Evolutionary conservation across 371 early-diverging fungal genomes (phyloP).

Genomic region (Thermomucor indicae-seudaticae): DNA sequence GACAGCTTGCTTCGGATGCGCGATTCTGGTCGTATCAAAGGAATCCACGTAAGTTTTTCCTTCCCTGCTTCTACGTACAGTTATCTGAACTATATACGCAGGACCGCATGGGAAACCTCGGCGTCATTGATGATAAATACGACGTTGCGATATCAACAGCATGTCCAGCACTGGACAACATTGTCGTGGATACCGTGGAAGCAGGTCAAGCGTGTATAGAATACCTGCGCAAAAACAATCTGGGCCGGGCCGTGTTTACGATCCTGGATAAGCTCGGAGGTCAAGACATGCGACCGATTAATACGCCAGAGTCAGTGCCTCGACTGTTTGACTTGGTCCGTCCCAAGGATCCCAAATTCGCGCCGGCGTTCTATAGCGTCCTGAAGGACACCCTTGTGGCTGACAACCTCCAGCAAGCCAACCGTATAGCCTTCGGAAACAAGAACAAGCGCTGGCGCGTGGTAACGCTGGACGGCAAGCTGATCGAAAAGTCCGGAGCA

Average conservation of each 20-base stretch:
- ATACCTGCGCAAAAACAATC: slow-evolving; percentile 77
- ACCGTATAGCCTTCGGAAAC: slow-evolving; percentile 82
- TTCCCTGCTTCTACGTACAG: background rate
- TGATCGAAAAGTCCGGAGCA: slow-evolving; percentile 96
- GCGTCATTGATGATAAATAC: slow-evolving; percentile 92
- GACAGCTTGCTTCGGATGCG: slow-evolving; percentile 73
- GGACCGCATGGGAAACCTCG: slow-evolving; percentile 96
- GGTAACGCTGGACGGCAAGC: slow-evolving; percentile 95
- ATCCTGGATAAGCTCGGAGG: slow-evolving; percentile 77
- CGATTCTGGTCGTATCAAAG: slow-evolving; percentile 75
- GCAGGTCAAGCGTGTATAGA: slow-evolving; percentile 93
- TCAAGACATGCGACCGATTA: slow-evolving; percentile 43
- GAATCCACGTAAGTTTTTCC: slow-evolving; percentile 67
- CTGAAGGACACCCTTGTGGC: slow-evolving; percentile 95
- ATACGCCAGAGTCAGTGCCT: slow-evolving; percentile 81
- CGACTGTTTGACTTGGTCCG: slow-evolving; percentile 92
- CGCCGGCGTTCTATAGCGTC: slow-evolving; percentile 89
- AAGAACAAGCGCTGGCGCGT: slow-evolving; percentile 81
- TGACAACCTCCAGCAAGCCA: slow-evolving; percentile 85
- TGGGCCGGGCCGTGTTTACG: slow-evolving; percentile 92
- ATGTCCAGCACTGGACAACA: slow-evolving; percentile 81
- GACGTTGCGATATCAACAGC: slow-evolving; percentile 97
- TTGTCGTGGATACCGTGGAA: slow-evolving; percentile 96
- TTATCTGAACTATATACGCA: slow-evolving; percentile 1
- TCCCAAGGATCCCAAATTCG: slow-evolving; percentile 70